A percentile compares a stretch with the other conserved stretches of the same genome.
These are phyloP conservation scores for Malus sieversii DNA, from an alignment of 306 rosid species.

Conservation along the genomic window DNA sequence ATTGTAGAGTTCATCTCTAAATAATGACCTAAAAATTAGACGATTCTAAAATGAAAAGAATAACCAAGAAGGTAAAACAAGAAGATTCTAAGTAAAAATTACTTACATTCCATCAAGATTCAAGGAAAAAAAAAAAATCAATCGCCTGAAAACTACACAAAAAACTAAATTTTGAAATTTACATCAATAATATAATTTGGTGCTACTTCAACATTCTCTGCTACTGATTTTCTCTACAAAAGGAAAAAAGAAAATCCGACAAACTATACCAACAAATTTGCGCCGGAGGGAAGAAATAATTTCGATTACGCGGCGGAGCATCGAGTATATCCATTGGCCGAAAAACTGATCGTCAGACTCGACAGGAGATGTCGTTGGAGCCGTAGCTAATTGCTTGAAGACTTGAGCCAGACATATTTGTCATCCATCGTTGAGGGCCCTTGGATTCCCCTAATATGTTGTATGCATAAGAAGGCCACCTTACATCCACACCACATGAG, in stretches of 20 bases:
- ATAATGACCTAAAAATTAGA: too few species aligned
- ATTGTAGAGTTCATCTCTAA: too few species aligned
- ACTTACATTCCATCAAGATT: neutral
- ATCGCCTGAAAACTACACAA: neutral
- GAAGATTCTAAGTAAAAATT: too few species aligned
- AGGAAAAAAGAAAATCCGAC: neutral
- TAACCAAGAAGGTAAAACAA: neutral
- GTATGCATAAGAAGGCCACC: constrained; percentile 85
- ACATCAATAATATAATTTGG: neutral
- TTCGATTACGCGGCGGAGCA: constrained; percentile 1
- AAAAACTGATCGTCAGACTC: neutral
- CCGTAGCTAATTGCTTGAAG: constrained; percentile 76
- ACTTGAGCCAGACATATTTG: constrained; percentile 67
- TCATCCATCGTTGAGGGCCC: constrained; percentile 64
- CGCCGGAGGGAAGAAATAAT: neutral
- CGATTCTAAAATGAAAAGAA: neutral
- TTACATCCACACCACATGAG: constrained; percentile 42
- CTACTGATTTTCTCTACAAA: neutral
- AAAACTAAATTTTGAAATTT: neutral
- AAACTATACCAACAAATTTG: neutral
- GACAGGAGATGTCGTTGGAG: constrained; percentile 51
- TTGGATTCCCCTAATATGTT: constrained; percentile 52
- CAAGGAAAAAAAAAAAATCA: neutral
- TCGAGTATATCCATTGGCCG: neutral
- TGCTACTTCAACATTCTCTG: neutral